Base-by-base conservation (phyloP, 2,329 filamentous ascomycete genomes). In the Arachnomyces sp. region DNA sequence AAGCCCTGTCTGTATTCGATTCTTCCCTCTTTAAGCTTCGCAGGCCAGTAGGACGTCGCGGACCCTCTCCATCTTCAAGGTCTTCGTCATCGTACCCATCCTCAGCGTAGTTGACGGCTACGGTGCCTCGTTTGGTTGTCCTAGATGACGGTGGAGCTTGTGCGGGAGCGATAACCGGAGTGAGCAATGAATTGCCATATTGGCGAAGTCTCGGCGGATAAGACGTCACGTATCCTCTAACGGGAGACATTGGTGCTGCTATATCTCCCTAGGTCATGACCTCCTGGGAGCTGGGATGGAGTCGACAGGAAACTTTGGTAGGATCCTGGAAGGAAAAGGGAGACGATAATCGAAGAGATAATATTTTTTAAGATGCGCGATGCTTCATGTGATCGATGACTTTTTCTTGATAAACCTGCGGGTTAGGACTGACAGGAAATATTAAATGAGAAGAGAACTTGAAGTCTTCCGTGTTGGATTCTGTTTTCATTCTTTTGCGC, bases 81-180 rank as follows among this genome's bases (percentile, higher is more conserved):
- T 90, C 69, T 30, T 72, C 69, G 46, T 81, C 88, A 50, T 95
- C 90, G 57, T 82, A 94, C 34, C 89, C 89, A 60, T 96, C 90
- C 60, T 98, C 92, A 16, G 92, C 90, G 59, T 98, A 98, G 67
- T 95, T 98, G 66, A 96, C 92, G 48, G 90, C 85, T 28, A 86
- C 92, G 2, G 92, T 96, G 43, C 92, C 92, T 64, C 92, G 83
- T 70, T 98, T 96, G 7, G 92, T 96, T n/a, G 85, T 94, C 59
- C 90, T 79, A 53, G 85, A 75, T 44, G 76, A 68, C 30, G 82
- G 77, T 16, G 79, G 81, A 42, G 72, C 71, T 50, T 81, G 74
- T 46, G 79, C 80, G 40, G 76, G 75, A 47, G 83, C 84, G 46
- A 90, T 76, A 46, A 92, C 80, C 28, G 90, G 89, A 16, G 85